Conservation (phyloP, 805 yeast species). For the Metschnikowia lachancei region DNA sequence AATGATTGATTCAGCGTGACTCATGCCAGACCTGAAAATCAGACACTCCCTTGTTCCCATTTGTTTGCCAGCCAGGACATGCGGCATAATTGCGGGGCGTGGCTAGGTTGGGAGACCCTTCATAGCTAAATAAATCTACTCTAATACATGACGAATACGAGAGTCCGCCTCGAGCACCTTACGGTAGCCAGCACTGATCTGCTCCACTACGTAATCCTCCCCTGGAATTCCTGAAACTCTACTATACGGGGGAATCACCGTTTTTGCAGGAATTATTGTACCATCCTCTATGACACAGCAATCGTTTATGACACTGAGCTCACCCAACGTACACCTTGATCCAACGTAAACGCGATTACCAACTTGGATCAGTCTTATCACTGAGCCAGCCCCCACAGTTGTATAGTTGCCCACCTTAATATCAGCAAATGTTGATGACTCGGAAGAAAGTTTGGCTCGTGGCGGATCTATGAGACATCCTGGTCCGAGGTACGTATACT, state of each 20-base stretch:
- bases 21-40: background rate
- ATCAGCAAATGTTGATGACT: constrained; percentile 12
- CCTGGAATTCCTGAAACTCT: constrained; percentile 44
- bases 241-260: constrained; percentile 53
- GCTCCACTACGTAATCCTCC: constrained; percentile 24
- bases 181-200: constrained; percentile 32
- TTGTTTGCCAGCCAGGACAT: too few species aligned
- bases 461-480: constrained; percentile 33
- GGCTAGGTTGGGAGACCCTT: background rate
- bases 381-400: constrained; percentile 36
- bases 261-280: constrained; percentile 40
- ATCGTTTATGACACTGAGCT: constrained; percentile 45
- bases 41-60: background rate
- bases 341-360: constrained; percentile 54
- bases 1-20: constrained; percentile 7
- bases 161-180: constrained; percentile 39
- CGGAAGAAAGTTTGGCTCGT: constrained; percentile 4
- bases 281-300: constrained; percentile 48
- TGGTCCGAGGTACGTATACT: constrained; percentile 40
- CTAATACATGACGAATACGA: constrained; percentile 16
- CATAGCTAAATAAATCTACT: constrained; percentile 1
- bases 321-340: constrained; percentile 34
- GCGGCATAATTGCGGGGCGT: background rate
- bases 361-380: constrained; percentile 36
- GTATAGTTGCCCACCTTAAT: constrained; percentile 46